A percentile compares a stretch with the other conserved stretches of the same genome.
Conservation (phyloP, 495 filamentous ascomycete genomes). For the Penicillium turbatum region DNA sequence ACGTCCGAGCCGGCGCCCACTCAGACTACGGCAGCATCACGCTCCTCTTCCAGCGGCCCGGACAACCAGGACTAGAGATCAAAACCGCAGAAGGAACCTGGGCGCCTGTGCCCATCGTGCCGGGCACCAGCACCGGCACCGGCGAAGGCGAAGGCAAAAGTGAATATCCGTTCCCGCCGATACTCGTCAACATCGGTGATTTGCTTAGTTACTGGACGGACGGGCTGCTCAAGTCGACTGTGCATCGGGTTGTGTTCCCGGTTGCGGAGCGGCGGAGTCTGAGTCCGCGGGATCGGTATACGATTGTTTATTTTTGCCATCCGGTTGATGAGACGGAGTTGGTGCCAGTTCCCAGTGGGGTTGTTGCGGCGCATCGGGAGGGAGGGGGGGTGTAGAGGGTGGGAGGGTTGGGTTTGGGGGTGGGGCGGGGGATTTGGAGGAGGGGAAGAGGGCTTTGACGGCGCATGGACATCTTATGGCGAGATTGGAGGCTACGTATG, state of each 20-base stretch:
- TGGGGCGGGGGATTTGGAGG: slow-evolving; percentile 35
- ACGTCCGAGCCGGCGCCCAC: slow-evolving; percentile 65
- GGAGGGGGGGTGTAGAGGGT: slow-evolving; percentile 17
- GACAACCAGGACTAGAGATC: slow-evolving; percentile 85
- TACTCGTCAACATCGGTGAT: slow-evolving; percentile 91
- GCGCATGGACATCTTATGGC: slow-evolving; percentile 78
- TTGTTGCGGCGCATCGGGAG: slow-evolving; percentile 43
- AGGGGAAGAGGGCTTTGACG: slow-evolving; percentile 62
- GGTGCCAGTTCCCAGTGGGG: slow-evolving; percentile 67
- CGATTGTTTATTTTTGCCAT: slow-evolving; percentile 90
- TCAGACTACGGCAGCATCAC: slow-evolving; percentile 66
- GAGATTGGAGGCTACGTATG: slow-evolving; percentile 73
- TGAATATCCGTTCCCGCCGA: slow-evolving; percentile 59
- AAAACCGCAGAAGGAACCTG: slow-evolving; percentile 49
- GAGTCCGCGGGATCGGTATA: slow-evolving; percentile 69
- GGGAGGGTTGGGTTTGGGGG: slow-evolving; percentile 40
- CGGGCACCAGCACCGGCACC: slow-evolving; percentile 14
- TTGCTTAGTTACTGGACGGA: slow-evolving; percentile 88
- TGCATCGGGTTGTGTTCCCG: slow-evolving; percentile 85
- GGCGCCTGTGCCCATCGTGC: slow-evolving; percentile 46
- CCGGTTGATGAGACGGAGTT: slow-evolving; percentile 68
- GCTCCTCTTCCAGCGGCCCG: slow-evolving; percentile 71
- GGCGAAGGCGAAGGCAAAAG: too few relatives aligned
- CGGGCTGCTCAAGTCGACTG: slow-evolving; percentile 75
- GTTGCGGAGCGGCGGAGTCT: slow-evolving; percentile 34